Evolutionary conservation across 78 protist species (phyloP), one percentile per base, ranked within the genome.

Genomic region (Chrysochromulina parva): DNA sequence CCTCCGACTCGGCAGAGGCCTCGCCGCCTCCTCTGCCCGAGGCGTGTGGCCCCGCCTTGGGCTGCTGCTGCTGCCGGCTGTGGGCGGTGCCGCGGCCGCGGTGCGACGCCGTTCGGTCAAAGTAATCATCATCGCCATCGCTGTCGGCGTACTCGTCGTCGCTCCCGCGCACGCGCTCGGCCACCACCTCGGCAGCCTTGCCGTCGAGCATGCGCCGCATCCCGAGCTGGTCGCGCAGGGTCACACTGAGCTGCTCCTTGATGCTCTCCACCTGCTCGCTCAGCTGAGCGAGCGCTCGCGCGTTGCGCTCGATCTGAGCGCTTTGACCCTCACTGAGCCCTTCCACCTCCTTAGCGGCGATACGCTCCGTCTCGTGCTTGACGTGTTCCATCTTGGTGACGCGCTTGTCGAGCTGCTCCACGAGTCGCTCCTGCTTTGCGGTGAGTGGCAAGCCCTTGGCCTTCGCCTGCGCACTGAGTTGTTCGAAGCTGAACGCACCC

Each of bases 401-500:
- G 19, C 78, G 74, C 91, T 88, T 88, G 86, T 55, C 85, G n/a
- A 53, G 53, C 73, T 88, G 76, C 58, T 88, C 91, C 24, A 73
- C 28, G 19, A 74, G 57, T 52, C 1, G 38, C 52, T 11, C 11
- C 73, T 74, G 86, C 38, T 62, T 59, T 47, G 38, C 91, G 3
- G 54, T 50, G 24, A 74, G 69, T 2, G 19, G 10, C 13, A 80
- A 7, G 20, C 66, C 73, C 59, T 0, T 2, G 11, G 24, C 26
- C 16, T 74, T 62, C 57, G 48, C 74, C 26, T 0, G 54, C 91
- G 2, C 55, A 10, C 3, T 53, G 14, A 47, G 69, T 48, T 9
- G 74, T 19, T 88, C 91, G 59, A 17, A 22, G n/a, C 4, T 24
- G 11, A 52, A 50, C 47, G 50, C 88, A 52, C 73, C 85, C 17